Evolutionary conservation across 768 basidiomycete genomes (phyloP), one percentile per base, ranked within the genome.

Genomic region (Podaxis carcinomalis): DNA sequence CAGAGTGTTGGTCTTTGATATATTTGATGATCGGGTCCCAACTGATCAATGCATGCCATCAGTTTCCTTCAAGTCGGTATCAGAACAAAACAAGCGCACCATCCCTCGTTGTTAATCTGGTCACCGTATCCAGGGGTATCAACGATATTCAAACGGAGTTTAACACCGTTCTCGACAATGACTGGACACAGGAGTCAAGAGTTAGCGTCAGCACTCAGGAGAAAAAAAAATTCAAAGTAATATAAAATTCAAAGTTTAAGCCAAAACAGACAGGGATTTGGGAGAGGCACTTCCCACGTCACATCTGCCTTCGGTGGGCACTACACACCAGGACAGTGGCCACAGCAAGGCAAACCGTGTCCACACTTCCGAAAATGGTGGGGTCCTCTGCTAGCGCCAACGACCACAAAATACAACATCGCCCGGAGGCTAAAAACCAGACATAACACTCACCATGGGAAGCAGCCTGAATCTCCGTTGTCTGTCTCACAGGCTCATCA

Each of bases 11-110:
- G 82, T 98, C 96, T 80, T 95, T 94, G 81, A 98, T 98, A 75
- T 99, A 97, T 76, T 97, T 98, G 73, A 98, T 83, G 69, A 99
- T 98, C 46, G 96, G 92, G 70, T 99, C 96, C 96, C 96, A 99
- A 82, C 93, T 95, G 63, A n/a, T 44, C 0, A 13, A 37, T 40
- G 27, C 61, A 25, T 55, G 52, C 49, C 52, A 46, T 40, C 49
- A 47, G 25, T 40, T 51, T 32, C 35, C 57, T 50, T 67, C 14
- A 64, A 62, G 50, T 55, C 32, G 46, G 28, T 1, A 57, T 53
- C 51, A 61, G 39, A 63, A 0, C 10, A 23, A 56, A 36, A 39
- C 42, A 39, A 28, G 74, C 87, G 51, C 68, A 95, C 93, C 97
- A 98, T 74, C 91, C 91, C 75, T 99, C 96, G 75, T 99, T 99